A percentile compares a stretch with the other conserved stretches of the same genome.
phyloP scores from a whole-genome alignment of 805 yeast genomes.

The Ogataea parapolymorpha region DNA sequence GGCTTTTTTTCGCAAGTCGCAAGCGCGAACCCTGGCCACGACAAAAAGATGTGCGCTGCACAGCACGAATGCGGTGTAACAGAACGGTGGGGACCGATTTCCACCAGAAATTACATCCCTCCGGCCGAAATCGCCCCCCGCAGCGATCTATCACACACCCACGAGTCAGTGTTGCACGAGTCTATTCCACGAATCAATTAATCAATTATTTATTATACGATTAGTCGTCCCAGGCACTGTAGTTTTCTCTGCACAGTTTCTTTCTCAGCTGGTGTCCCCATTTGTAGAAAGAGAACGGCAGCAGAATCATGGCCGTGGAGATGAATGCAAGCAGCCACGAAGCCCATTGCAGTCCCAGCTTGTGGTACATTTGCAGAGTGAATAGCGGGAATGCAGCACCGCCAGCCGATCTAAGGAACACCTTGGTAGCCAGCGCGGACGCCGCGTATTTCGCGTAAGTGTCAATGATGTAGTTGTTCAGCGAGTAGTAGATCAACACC shows the following conservation, averaged over 20 bases:
- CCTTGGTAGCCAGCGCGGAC: conserved; percentile 77
- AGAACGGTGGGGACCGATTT: background rate
- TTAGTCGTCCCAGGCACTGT: conserved; percentile 33
- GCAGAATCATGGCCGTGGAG: conserved; percentile 68
- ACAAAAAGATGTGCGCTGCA: background rate
- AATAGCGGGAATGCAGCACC: conserved; percentile 86
- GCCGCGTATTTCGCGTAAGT: conserved; percentile 83
- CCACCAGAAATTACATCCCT: background rate
- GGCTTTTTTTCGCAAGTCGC: conserved; percentile 11
- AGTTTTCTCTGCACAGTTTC: conserved; percentile 65
- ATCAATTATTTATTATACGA: background rate
- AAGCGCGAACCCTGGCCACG: conserved; percentile 4
- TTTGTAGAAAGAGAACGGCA: conserved; percentile 69
- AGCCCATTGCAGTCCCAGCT: conserved; percentile 77
- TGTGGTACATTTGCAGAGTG: conserved; percentile 76
- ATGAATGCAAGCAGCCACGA: conserved; percentile 74
- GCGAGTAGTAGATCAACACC: conserved; percentile 56
- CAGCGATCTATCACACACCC: background rate
- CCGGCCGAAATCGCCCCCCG: background rate
- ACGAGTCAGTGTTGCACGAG: background rate
- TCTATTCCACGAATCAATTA: background rate
- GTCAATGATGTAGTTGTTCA: conserved; percentile 83
- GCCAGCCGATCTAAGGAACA: conserved; percentile 74
- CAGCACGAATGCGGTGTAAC: background rate
- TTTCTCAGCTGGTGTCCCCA: conserved; percentile 64